These are phyloP conservation scores for Cerioporus squamosus DNA, from an alignment of 1,284 basidiomycete genomes.

Conservation along the genomic window DNA sequence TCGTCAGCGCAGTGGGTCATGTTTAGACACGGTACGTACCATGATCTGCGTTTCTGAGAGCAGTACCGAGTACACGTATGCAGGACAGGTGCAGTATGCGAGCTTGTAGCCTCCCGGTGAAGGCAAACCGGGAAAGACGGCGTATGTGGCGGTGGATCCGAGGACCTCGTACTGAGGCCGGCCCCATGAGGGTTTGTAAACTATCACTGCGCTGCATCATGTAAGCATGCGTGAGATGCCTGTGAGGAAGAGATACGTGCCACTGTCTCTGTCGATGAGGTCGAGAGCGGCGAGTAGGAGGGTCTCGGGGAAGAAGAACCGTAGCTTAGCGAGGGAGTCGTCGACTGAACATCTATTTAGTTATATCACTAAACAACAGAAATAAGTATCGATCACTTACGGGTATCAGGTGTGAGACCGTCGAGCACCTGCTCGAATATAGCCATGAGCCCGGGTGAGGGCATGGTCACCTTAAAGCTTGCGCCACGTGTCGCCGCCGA, in stretches of 20 bases:
- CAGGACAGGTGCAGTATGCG: slow-evolving; percentile 75
- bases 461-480: not conserved
- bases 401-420: slow-evolving; percentile 4
- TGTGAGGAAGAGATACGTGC: slow-evolving; percentile 38
- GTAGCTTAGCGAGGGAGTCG: slow-evolving; percentile 56
- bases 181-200: slow-evolving; percentile 59
- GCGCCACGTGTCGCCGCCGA: not conserved
- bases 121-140: slow-evolving; percentile 59
- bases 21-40: slow-evolving; percentile 53
- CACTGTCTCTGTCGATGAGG: slow-evolving; percentile 66
- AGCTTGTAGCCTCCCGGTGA: slow-evolving; percentile 38
- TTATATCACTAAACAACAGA: no score
- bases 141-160: slow-evolving; percentile 65
- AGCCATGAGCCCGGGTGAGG: not conserved
- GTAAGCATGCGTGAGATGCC: not conserved
- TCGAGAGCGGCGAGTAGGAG: slow-evolving; percentile 72
- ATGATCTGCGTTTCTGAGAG: slow-evolving; percentile 62
- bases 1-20: no score
- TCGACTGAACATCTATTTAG: slow-evolving; percentile 45
- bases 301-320: slow-evolving; percentile 61
- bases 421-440: not conserved
- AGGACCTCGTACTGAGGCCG: slow-evolving; percentile 65
- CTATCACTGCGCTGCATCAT: slow-evolving; percentile 55
- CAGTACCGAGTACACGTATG: slow-evolving; percentile 68
- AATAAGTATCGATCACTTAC: not conserved